Evolutionary conservation across 2,329 filamentous ascomycete genomes (phyloP).

Genomic region (Claviceps fusiformis): DNA sequence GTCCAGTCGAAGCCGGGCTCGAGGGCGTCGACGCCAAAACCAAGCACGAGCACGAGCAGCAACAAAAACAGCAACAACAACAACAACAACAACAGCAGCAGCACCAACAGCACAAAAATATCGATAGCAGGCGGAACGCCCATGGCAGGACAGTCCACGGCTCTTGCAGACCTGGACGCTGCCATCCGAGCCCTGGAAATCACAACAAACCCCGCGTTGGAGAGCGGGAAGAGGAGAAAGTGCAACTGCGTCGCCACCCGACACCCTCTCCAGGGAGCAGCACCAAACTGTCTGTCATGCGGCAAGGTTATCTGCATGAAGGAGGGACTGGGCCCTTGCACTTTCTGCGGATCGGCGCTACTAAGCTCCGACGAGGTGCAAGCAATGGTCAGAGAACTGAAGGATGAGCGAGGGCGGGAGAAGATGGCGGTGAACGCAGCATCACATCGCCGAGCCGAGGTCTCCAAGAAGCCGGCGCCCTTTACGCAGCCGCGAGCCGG

Average conservation of each 20-base stretch:
- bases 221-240: constrained; percentile 41
- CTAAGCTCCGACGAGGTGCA: constrained; percentile 63
- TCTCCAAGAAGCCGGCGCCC: constrained; percentile 44
- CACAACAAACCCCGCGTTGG: constrained; percentile 70
- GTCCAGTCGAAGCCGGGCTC: constrained; percentile 38
- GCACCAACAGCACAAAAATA: constrained; percentile 45
- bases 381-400: constrained; percentile 70
- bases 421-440: constrained; percentile 71
- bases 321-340: constrained; percentile 87
- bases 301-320: constrained; percentile 93
- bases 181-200: constrained; percentile 83
- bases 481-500: constrained; percentile 37
- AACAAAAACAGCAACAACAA: too few species aligned
- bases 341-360: constrained; percentile 68
- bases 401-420: constrained; percentile 75
- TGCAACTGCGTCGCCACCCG: constrained; percentile 83
- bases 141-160: constrained; percentile 69
- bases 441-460: constrained; percentile 50
- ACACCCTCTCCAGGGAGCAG: constrained; percentile 79
- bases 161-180: constrained; percentile 57
- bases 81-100: constrained; percentile 3
- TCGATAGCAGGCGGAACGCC: constrained; percentile 63
- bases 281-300: constrained; percentile 83
- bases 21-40: constrained; percentile 41
- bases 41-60: constrained; percentile 29